Base-by-base conservation (phyloP, 2,329 filamentous ascomycete species). In the Rhinocladiella similis region DNA sequence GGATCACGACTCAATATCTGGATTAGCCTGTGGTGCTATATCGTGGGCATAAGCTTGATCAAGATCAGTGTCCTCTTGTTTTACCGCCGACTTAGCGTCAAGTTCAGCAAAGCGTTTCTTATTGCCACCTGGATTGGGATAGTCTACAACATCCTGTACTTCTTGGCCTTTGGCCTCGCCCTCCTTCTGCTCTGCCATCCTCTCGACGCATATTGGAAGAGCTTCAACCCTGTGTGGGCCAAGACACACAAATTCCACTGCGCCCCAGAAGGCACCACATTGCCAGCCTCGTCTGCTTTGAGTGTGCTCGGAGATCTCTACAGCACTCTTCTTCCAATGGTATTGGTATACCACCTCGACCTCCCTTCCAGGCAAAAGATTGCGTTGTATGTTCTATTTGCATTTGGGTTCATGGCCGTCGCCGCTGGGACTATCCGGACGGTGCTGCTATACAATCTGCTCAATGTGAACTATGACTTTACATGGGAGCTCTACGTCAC, bases 1-100 rank as follows among this genome's bases (percentile, higher is more conserved):
- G 47, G 46, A 22, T 53, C 49, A 19, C 63, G 61, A 9, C 36
- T 58, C 47, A 62, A 62, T 38, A 52, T 62, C 46, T 66, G 64
- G 64, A 52, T 60, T 38, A 56, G 56, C 43, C 19, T 57, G 51
- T 59, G 56, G 54, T 59, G 61, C 39, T 61, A 62, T 22, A 27
- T 63, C 16, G 35, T 53, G 13, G 50, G 54, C 3, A 42, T 53
- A 13, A 43, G 51, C n/a, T 42, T 57, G 27, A 54, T 61, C 53
- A 63, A 63, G 38, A 61, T 64, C 49, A 63, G 58, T 18, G 57
- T 66, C 18, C 60, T 66, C 20, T 45, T 66, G n/a, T 66, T 66
- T 58, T 66, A 65, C 47, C 62, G 64, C 10, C 56, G 65, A 35
- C 56, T 66, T 33, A 60, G 56, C 46, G 60, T 63, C 52, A 62